Conservation (phyloP, 176 grass and related monocot species). For the Poa annua region DNA sequence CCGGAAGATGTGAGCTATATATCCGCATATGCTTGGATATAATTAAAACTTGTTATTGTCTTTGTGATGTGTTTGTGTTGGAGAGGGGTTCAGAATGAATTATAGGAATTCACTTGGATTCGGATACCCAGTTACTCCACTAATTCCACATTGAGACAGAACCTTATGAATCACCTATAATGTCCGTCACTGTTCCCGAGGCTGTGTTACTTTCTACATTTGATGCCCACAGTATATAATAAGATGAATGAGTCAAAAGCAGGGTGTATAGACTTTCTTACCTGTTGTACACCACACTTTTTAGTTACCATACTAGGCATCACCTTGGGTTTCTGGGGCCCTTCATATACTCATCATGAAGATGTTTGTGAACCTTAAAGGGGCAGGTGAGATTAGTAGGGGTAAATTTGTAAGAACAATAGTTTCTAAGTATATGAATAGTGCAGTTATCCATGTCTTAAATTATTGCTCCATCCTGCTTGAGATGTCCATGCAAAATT, state of each 20-base stretch:
- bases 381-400: not conserved
- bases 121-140: not conserved
- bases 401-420: not conserved
- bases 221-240: not conserved
- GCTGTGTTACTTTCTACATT: not conserved
- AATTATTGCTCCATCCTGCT: not conserved
- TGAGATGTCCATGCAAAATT: not conserved
- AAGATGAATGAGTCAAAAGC: not conserved
- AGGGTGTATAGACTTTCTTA: not conserved
- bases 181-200: not conserved
- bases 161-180: conserved; percentile 4
- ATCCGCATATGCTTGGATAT: not conserved
- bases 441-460: not conserved
- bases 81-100: not conserved
- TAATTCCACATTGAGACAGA: not conserved
- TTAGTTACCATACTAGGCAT: not conserved
- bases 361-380: not conserved
- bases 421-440: not conserved
- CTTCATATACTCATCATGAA: conserved; percentile 1
- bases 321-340: not conserved
- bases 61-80: not conserved
- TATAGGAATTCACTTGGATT: not conserved
- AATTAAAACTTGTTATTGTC: not conserved
- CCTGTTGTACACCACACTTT: not conserved
- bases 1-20: not conserved